Evolutionary conservation across 2,329 filamentous ascomycete species (phyloP), one percentile per base, ranked within the genome.

Genomic region (Phoma sp.): DNA sequence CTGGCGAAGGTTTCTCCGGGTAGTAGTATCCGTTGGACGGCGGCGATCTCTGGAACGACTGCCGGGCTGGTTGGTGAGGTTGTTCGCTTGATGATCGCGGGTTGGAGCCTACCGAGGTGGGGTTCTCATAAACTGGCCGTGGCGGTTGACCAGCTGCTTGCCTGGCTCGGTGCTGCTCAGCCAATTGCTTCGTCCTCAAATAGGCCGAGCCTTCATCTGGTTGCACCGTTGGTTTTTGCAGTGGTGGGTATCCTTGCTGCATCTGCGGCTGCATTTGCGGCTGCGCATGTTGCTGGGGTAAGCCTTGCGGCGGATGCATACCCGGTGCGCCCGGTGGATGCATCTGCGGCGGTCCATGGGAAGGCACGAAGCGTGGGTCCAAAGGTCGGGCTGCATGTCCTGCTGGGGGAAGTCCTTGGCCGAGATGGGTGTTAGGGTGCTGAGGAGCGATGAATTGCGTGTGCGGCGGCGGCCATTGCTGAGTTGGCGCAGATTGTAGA

Each of bases 1-100:
- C 56, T 29, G 55, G 32, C 17, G 47, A 48, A 21, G 48, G 49
- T 20, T 48, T 51, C 28, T 63, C 58, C 10, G 67, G 65, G 38
- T 67, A 60, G 42, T 67, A 69, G 39, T 69, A 69, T n/a, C 64
- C 66, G 33, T 53, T 64, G 26, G 47, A 30, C 7, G 57, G 43
- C 34, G 62, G 61, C 36, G 57, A 54, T 12, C 48, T 54, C 30
- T 47, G 56, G 29, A 45, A 42, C 37, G 21, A 34, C 47, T 63
- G 60, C 33, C 42, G 55, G 36, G 32, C 23, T 33, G 53, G 42
- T 5, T 47, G 42, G 40, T 48, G 29, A 34, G 21, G 15, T 12
- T 60, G 57, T 38, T 60, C 59, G n/a, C 32, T 30, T 4, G 46
- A 47, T 11, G 32, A 20, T 28, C 30, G 37, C 30, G 52, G 37